Conservation (phyloP, 345 rosid species). For the Eucalyptus rudis region DNA sequence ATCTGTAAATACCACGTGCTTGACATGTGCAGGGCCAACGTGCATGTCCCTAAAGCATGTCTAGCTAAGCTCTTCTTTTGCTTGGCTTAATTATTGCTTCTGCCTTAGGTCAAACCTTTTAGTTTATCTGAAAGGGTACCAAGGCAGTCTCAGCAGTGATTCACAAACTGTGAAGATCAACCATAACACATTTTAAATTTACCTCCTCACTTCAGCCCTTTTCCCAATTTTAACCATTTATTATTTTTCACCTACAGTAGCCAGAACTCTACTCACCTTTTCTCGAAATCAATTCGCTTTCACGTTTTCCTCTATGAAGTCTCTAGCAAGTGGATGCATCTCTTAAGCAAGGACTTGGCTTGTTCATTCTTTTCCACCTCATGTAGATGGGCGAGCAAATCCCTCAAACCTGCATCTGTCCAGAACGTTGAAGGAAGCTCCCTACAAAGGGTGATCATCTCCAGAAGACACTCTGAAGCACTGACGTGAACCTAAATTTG, state of each 20-base stretch:
- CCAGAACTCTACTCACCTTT: neutral
- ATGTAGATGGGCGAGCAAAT: slow-evolving; percentile 35
- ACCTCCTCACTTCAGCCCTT: neutral
- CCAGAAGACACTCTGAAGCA: slow-evolving; percentile 74
- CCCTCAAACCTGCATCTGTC: slow-evolving; percentile 22
- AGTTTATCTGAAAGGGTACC: neutral
- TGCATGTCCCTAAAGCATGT: neutral
- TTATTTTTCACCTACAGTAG: neutral
- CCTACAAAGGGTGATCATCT: slow-evolving; percentile 21
- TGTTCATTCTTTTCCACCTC: slow-evolving; percentile 73
- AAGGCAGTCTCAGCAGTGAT: neutral
- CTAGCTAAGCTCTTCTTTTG: neutral
- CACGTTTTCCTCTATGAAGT: neutral
- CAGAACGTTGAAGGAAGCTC: slow-evolving; percentile 14
- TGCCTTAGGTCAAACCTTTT: neutral
- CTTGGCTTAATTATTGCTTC: neutral
- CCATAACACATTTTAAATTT: neutral
- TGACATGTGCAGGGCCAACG: neutral
- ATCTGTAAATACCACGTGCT: neutral
- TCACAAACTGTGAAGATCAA: neutral
- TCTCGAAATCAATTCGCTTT: neutral
- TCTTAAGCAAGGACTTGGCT: slow-evolving; percentile 56
- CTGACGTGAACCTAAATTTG: slow-evolving; percentile 56
- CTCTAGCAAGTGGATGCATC: slow-evolving; percentile 43
- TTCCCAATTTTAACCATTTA: neutral